Evolutionary conservation across 495 filamentous ascomycete genomes (phyloP), one percentile per base, ranked within the genome.

Genomic region (Penicillium flavigenum): DNA sequence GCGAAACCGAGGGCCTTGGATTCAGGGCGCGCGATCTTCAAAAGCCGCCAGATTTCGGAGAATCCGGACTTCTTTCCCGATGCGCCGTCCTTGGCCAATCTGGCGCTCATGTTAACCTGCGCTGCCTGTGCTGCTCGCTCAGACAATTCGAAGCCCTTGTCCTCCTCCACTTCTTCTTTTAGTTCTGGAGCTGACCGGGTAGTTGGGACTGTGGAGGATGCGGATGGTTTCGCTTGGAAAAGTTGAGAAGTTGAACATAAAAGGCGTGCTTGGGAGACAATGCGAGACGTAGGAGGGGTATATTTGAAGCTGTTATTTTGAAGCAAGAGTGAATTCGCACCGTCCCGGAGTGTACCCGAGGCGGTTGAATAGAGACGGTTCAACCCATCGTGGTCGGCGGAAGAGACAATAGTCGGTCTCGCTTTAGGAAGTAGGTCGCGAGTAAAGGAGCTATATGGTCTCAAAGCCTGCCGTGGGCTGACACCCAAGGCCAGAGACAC

Each of bases 21-120:
- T 74, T 98, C 94, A 4, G 90, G 92, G 45, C 83, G 79, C 6
- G 94, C 95, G 73, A 98, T 94, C 70, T 85, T 89, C 66, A 98
- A 77, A 56, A 98, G 79, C 48, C 94, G 83, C 86, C 88, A 89
- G 50, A 96, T 85, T 72, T 97, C 93, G 11, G 72, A 73, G 42
- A 88, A 80, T 10, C 89, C 87, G 16, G 82, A 75, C 11, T 87
- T 81, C 64, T 86, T 85, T 45, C 82, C 81, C 29, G 75, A 71
- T 20, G 81, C 75, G 1, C 88, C 87, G 44, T 95, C 91, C 66
- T 91, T 96, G 34, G 85, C 87, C 38, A 98, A 76, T 44, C 86
- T 88, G 27, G 94, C 95, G 46, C 88, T 86, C 61, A 98, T 79
- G 69, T 98, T 96, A 44, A 98, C 76, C 62, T 97, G 86, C 4